Conservation (phyloP, 495 filamentous ascomycete species). For the Pseudoneurospora amorphoporcata region DNA sequence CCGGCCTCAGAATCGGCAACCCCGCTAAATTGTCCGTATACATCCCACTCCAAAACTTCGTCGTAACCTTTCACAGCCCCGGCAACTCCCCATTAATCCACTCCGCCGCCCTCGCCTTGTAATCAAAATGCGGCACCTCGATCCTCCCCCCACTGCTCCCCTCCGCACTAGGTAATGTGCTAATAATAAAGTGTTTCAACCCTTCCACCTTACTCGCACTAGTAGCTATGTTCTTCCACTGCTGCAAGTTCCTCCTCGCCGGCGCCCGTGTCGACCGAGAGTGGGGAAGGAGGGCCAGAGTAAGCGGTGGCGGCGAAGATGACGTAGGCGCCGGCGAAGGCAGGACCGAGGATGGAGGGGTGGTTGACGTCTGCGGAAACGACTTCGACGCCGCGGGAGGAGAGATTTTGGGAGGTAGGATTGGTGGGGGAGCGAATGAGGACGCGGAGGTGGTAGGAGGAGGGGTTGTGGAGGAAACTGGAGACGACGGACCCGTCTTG, state of each 20-base stretch:
- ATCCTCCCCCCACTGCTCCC: background rate
- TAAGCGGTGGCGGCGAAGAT: conserved; percentile 6
- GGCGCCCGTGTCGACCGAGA: background rate
- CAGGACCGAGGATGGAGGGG: background rate
- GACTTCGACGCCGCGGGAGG: conserved; percentile 6
- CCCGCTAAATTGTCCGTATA: conserved; percentile 3
- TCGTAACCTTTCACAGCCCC: conserved; percentile 5
- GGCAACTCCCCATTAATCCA: conserved; percentile 8
- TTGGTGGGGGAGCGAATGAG: conserved; percentile 11
- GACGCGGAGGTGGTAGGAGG: conserved; percentile 11
- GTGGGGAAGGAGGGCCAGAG: background rate
- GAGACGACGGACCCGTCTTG: conserved; percentile 15
- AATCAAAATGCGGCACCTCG: conserved; percentile 8
- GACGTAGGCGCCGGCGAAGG: conserved; percentile 9
- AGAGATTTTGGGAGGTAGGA: conserved; percentile 6
- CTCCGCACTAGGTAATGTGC: background rate
- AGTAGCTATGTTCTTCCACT: conserved; percentile 2
- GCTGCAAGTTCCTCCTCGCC: conserved; percentile 4
- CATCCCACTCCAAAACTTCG: conserved; percentile 4
- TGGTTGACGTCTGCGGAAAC: conserved; percentile 12
- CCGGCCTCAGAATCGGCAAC: background rate
- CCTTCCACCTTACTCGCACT: background rate
- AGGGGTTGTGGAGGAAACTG: conserved; percentile 1
- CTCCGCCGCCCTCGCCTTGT: conserved; percentile 1
- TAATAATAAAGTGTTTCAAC: conserved; percentile 6